A percentile compares a stretch with the other conserved stretches of the same genome.
These are phyloP conservation scores for Fraxinus greggii DNA, from an alignment of 305 asterid species.

Conservation along the genomic window DNA sequence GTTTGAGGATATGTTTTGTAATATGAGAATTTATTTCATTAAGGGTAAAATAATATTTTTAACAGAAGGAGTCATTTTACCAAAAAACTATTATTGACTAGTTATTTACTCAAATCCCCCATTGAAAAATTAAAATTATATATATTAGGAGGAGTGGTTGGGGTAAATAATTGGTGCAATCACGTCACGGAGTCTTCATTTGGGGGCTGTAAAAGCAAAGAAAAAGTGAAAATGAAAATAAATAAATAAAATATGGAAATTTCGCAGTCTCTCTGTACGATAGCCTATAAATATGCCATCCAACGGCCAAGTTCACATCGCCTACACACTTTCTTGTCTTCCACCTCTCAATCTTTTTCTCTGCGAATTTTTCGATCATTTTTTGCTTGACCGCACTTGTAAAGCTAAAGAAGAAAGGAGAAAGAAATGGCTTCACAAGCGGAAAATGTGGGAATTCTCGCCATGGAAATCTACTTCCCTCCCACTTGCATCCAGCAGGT, in stretches of 20 bases:
- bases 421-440: constrained; percentile 54
- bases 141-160: background rate
- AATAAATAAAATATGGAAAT: constrained; percentile 1
- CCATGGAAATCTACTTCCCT: constrained; percentile 93
- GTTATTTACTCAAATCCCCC: too few relatives aligned
- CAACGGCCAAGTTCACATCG: background rate
- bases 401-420: constrained; percentile 9
- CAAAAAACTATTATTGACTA: too few relatives aligned
- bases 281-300: constrained; percentile 28
- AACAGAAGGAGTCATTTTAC: too few relatives aligned
- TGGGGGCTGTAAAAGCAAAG: constrained; percentile 45
- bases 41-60: too few relatives aligned
- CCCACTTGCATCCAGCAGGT: constrained; percentile 98
- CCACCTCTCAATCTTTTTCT: background rate
- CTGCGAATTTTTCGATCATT: background rate
- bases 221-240: constrained; percentile 26
- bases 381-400: constrained; percentile 4
- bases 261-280: constrained; percentile 7
- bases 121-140: background rate
- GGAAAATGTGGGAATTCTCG: constrained; percentile 91
- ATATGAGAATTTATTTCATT: too few relatives aligned
- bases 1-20: too few relatives aligned
- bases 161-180: constrained; percentile 27
- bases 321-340: background rate
- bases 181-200: constrained; percentile 46